Evolutionary conservation across 148 eudicot genomes (phyloP).

Genomic region (Rhododendron ovatum): DNA sequence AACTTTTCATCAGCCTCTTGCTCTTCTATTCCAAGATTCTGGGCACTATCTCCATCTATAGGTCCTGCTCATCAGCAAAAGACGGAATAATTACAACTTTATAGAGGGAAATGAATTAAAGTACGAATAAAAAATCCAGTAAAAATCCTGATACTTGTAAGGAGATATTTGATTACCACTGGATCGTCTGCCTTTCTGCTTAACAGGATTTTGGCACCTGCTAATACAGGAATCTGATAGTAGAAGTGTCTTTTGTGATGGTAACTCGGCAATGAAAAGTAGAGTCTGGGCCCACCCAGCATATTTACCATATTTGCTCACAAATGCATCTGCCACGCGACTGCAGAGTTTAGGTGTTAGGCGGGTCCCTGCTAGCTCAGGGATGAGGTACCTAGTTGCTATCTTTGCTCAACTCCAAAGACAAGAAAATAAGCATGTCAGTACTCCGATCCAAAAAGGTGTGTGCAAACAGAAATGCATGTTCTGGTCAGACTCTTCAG

Average conservation of each 20-base stretch:
- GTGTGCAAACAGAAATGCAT: background rate
- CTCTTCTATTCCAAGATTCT: conserved; percentile 8
- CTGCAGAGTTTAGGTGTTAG: conserved; percentile 57
- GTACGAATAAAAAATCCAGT: background rate
- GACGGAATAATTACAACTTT: background rate
- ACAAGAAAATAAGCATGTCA: conserved; percentile 16
- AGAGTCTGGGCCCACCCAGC: conserved; percentile 99
- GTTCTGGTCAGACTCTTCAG: background rate
- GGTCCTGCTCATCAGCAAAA: background rate
- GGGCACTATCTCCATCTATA: background rate
- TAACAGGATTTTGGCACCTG: conserved; percentile 23
- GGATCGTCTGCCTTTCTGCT: conserved; percentile 13
- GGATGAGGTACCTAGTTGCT: conserved; percentile 77
- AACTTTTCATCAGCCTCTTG: background rate
- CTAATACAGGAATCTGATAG: conserved; percentile 17
- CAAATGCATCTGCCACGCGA: conserved; percentile 93
- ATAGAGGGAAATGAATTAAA: background rate
- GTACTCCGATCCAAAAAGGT: background rate
- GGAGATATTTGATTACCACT: background rate
- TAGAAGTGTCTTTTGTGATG: conserved; percentile 73
- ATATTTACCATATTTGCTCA: conserved; percentile 80
- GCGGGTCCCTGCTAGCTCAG: conserved; percentile 78
- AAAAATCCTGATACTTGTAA: background rate
- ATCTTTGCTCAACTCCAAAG: conserved; percentile 37
- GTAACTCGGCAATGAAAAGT: conserved; percentile 89